phyloP scores from a whole-genome alignment of 2,329 filamentous ascomycete genomes.

The Hypoxylon sp. region DNA sequence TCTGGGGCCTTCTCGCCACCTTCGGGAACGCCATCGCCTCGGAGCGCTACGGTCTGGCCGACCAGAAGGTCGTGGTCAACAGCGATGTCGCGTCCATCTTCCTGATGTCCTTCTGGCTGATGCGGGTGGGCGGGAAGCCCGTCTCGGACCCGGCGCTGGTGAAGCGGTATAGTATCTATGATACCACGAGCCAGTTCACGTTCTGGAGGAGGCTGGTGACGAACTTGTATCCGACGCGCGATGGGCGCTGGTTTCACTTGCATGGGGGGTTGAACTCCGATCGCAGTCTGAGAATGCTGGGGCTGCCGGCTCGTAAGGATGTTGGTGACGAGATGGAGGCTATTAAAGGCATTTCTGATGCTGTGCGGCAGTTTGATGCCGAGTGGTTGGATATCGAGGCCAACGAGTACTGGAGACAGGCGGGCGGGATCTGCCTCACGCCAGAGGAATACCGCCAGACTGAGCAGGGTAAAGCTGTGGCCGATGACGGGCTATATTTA shows the following conservation, averaged over 20 bases:
- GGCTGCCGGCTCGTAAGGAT: slow-evolving; percentile 49
- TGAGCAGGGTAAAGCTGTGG: slow-evolving; percentile 50
- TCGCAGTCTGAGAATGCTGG: slow-evolving; percentile 54
- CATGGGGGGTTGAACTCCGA: slow-evolving; percentile 55
- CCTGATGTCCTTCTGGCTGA: slow-evolving; percentile 51
- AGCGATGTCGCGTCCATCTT: slow-evolving; percentile 53
- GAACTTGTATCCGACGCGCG: slow-evolving; percentile 55
- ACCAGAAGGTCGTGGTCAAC: slow-evolving; percentile 48
- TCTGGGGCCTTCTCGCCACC: slow-evolving; percentile 52
- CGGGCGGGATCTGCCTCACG: slow-evolving; percentile 54
- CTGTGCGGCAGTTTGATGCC: slow-evolving; percentile 49
- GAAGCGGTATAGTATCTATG: slow-evolving; percentile 47
- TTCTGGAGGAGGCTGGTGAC: slow-evolving; percentile 54
- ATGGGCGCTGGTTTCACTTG: slow-evolving; percentile 56
- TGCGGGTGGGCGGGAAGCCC: slow-evolving; percentile 47
- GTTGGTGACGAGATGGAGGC: slow-evolving; percentile 52
- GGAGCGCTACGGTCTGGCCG: slow-evolving; percentile 42
- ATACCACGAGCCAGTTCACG: slow-evolving; percentile 47
- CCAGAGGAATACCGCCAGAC: slow-evolving; percentile 54
- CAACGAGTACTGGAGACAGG: slow-evolving; percentile 55
- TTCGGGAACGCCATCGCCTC: slow-evolving; percentile 51
- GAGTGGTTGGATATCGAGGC: slow-evolving; percentile 52
- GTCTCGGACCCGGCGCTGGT: slow-evolving; percentile 44
- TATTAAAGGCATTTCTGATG: slow-evolving; percentile 47
- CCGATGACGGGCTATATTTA: slow-evolving; percentile 49